Evolutionary conservation across 2,329 filamentous ascomycete species (phyloP).

Genomic region (Trichoderma guizhouense): DNA sequence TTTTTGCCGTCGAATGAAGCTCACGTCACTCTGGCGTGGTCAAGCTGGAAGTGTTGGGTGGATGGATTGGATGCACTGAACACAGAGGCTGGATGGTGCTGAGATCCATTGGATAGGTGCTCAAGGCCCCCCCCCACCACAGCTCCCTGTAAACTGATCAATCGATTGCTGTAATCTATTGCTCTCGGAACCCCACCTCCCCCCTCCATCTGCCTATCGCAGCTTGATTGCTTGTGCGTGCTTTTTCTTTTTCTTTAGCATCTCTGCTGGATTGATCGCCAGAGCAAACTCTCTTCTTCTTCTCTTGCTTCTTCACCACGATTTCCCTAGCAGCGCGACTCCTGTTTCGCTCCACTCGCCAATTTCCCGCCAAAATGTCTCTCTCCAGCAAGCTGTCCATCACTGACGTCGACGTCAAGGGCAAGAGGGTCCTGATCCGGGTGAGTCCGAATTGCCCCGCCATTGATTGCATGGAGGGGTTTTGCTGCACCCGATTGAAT

Average conservation of each 20-base stretch:
- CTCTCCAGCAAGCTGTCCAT: slow-evolving; percentile 98
- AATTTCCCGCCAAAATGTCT: slow-evolving; percentile 66
- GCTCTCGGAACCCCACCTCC: not conserved
- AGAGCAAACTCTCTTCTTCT: not conserved
- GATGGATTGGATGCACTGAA: not conserved
- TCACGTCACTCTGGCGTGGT: slow-evolving; percentile 20
- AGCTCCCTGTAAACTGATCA: not conserved
- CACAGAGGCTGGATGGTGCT: not conserved
- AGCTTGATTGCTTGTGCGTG: slow-evolving; percentile 19
- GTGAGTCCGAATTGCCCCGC: slow-evolving; percentile 55
- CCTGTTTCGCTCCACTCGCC: not conserved
- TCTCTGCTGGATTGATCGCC: not conserved
- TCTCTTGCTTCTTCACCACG: not conserved
- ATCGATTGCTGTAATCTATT: slow-evolving; percentile 15
- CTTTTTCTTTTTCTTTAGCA: slow-evolving; percentile 18
- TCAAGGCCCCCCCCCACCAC: not conserved
- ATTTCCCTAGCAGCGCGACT: slow-evolving; percentile 13
- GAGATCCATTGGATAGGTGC: too few species aligned
- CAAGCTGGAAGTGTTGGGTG: not conserved
- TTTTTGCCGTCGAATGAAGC: not conserved
- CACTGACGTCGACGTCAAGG: slow-evolving; percentile 93
- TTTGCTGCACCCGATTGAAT: not conserved
- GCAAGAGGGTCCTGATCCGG: slow-evolving; percentile 95
- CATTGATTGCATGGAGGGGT: slow-evolving; percentile 21
- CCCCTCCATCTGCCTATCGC: slow-evolving; percentile 24